Evolutionary conservation across 2,329 filamentous ascomycete species (phyloP), one percentile per base, ranked within the genome.

Genomic region (Xylaria sp.): DNA sequence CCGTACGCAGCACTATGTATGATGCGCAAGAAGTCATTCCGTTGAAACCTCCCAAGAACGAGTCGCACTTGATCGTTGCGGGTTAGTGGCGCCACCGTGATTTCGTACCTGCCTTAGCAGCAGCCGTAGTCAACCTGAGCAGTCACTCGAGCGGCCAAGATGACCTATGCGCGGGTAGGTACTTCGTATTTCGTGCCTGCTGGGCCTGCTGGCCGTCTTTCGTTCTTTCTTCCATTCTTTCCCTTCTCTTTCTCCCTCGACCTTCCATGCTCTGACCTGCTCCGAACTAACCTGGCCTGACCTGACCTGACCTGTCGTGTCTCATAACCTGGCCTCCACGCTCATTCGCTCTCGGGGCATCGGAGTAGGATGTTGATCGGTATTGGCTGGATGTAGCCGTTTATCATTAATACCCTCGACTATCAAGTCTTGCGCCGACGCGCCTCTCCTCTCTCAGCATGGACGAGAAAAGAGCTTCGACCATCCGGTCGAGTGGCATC

Each of bases 381-480:
- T 46, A 46, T 6, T 46, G 42, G 42, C 42, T 46, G 42, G 42
- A 13, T 46, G 42, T 34, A 51, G 49, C 23, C 34, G 23, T 51
- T 10, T 5, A 42, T 23, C 23, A 11, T 51, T n/a, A 4, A 10
- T 30, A 42, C 23, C 23, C 23, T 30, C 23, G 23, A 42, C 9
- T 42, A 42, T 13, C 37, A 10, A 42, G 9, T 42, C 37, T 42
- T 42, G 37, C 37, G 16, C 39, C 30, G 39, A 52, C 52, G 57
- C 53, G 8, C 39, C 13, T 35, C 30, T 51, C 11, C 3, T 34
- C 30, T 23, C 58, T 63, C 60, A 63, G 63, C 39, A 71, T 71
- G 70, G 68, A 71, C 18, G 67, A 69, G 51, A 68, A 65, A 61
- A 65, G 66, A 44, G 59, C 54, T 50, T 57, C 59, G 18, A 55